Evolutionary conservation across 371 early-diverging fungal genomes (phyloP).

Genomic region (Apophysomyces variabilis): DNA sequence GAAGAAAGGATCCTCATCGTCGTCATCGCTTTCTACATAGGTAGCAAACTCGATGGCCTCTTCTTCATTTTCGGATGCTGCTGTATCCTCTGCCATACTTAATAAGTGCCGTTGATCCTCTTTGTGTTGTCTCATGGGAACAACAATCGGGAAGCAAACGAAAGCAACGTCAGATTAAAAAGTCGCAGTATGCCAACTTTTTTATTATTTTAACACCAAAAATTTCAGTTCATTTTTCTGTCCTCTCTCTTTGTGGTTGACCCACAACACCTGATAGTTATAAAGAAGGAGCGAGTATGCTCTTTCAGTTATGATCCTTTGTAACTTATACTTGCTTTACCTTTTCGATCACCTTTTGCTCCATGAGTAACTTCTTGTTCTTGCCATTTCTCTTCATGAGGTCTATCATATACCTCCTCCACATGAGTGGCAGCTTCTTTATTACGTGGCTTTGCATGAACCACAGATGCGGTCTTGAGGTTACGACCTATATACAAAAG

Average conservation of each 20-base stretch:
- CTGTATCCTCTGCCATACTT: slow-evolving; percentile 1
- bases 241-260: slow-evolving; percentile 12
- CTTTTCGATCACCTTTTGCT: slow-evolving; percentile 4
- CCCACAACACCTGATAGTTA: slow-evolving; percentile 5
- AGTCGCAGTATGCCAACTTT: neutral
- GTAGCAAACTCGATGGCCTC: slow-evolving; percentile 57
- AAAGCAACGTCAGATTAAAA: neutral
- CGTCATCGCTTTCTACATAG: slow-evolving; percentile 59
- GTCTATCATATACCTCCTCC: slow-evolving; percentile 15
- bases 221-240: slow-evolving; percentile 1
- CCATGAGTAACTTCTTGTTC: slow-evolving; percentile 15
- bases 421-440: slow-evolving; percentile 6
- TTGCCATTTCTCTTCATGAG: slow-evolving; percentile 15
- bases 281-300: neutral
- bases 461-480: slow-evolving; percentile 4
- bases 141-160: no score
- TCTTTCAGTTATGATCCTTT: neutral
- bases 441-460: slow-evolving; percentile 14
- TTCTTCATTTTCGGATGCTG: slow-evolving; percentile 44
- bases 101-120: neutral
- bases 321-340: neutral
- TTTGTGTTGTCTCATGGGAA: neutral
- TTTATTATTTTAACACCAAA: neutral
- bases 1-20: slow-evolving; percentile 59
- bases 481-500: slow-evolving; percentile 7